phyloP scores from a whole-genome alignment of 2,329 filamentous ascomycete species.

The Teratosphaeriaceae sp. region DNA sequence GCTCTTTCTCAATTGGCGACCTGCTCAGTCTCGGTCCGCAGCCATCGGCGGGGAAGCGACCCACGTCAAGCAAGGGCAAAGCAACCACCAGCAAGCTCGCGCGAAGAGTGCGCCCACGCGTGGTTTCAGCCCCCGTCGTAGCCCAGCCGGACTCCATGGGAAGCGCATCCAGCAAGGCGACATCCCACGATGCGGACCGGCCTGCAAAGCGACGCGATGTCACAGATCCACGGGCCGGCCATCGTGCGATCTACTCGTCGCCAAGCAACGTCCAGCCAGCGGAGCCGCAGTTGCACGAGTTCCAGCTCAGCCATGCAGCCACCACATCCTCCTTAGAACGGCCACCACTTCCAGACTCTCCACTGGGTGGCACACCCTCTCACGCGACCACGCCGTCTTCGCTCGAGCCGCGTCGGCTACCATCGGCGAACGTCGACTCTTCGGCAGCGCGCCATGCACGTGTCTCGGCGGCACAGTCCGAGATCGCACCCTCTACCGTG shows the following conservation, averaged over 20 bases:
- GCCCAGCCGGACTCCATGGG: constrained; percentile 32
- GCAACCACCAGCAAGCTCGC: constrained; percentile 19
- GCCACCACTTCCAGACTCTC: constrained; percentile 11
- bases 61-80: constrained; percentile 30
- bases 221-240: constrained; percentile 16
- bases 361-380: constrained; percentile 8
- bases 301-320: constrained; percentile 17
- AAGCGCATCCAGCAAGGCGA: constrained; percentile 29
- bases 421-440: constrained; percentile 11
- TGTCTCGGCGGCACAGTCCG: constrained; percentile 51
- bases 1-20: constrained; percentile 47
- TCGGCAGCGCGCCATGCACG: constrained; percentile 28
- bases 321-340: constrained; percentile 14
- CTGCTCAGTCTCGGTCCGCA: constrained; percentile 33
- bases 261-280: constrained; percentile 12
- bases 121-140: constrained; percentile 25
- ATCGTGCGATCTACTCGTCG: constrained; percentile 23
- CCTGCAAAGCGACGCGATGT: constrained; percentile 34
- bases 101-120: constrained; percentile 20
- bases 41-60: constrained; percentile 32
- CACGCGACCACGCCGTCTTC: constrained; percentile 11
- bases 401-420: constrained; percentile 12
- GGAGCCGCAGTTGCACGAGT: constrained; percentile 14
- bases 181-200: constrained; percentile 29
- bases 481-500: constrained; percentile 54